Evolutionary conservation across 2,329 filamentous ascomycete genomes (phyloP), one percentile per base, ranked within the genome.

Genomic region (Xylaria sp.): DNA sequence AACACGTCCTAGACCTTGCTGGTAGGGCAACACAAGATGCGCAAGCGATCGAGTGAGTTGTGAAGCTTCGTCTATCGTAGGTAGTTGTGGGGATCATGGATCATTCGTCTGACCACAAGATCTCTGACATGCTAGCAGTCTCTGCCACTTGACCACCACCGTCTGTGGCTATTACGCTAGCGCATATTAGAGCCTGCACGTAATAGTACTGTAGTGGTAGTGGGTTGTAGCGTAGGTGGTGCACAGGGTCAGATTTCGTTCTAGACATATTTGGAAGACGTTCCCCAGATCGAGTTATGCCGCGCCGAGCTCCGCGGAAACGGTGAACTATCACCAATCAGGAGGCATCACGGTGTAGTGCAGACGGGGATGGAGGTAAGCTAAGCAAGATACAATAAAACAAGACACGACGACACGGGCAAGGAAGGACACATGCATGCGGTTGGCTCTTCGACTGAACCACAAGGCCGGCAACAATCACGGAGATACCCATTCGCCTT

Each of bases 1-100:
- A 76, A 77, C 73, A 72, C 68, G 48, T 71, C 71, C 66, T 69
- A 71, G 72, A 70, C 67, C 68, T 69, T 70, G 70, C 63, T 60
- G 71, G 65, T 65, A 55, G 64, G 70, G 68, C 69, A 67, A 61
- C 58, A 69, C 54, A 67, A 68, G 66, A 70, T 62, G 63, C 36
- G 60, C 48, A 36, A 66, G 62, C 64, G 48, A 51, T 67, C 59
- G 57, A 62, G 64, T 59, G 70, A 68, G 69, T 63, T 69, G 65
- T 71, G 61, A 69, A 64, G 71, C 70, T 70, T 67, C 64, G 55
- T 64, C 63, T 55, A 66, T 68, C 61, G 60, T 28, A 67, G 61
- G 60, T 23, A 67, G 61, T 54, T 67, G 67, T 63, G 70, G 64
- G 70, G 67, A 75, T 73, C 65, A 72, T 59, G 71, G 71, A 70